Evolutionary conservation across 2,329 filamentous ascomycete genomes (phyloP).

Genomic region (Immersiporthe knoxdaviesiana): DNA sequence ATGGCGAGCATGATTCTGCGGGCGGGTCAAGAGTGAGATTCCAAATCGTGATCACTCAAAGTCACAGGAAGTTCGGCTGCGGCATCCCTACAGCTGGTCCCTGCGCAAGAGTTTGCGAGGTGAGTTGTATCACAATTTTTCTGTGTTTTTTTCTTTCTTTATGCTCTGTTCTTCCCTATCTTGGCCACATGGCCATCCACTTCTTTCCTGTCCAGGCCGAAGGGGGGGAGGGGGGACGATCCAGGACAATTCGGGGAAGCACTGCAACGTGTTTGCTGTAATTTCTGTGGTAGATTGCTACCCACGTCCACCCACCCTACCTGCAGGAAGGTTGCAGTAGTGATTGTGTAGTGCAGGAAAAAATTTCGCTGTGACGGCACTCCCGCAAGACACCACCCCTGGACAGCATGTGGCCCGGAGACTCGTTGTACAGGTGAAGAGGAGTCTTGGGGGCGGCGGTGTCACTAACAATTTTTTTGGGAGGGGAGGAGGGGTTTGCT

Average conservation of each 20-base stretch:
- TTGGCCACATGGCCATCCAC: constrained; percentile 5
- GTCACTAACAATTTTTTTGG: constrained; percentile 25
- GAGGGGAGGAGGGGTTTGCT: neutral
- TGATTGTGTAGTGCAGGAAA: constrained; percentile 8
- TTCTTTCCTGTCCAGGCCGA: neutral
- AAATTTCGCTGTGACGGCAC: constrained; percentile 15
- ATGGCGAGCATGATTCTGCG: neutral
- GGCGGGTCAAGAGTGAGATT: constrained; percentile 19
- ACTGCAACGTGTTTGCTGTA: neutral
- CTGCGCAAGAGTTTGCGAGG: constrained; percentile 29
- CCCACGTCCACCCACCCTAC: neutral
- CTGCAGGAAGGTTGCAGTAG: constrained; percentile 12
- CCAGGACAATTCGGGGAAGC: constrained; percentile 13
- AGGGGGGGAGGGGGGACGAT: neutral
- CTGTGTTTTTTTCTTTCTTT: neutral
- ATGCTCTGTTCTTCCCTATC: neutral
- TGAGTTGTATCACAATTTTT: constrained; percentile 8
- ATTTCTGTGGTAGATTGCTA: constrained; percentile 3
- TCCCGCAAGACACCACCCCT: constrained; percentile 19
- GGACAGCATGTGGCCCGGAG: constrained; percentile 23
- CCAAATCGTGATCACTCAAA: constrained; percentile 17
- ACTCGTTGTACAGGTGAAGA: constrained; percentile 14
- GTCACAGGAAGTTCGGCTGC: constrained; percentile 2
- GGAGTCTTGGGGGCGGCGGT: constrained; percentile 25
- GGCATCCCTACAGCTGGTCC: constrained; percentile 7